Percentiles rank a stretch among this genome's conserved stretches.
Conservation (phyloP, 2,329 filamentous ascomycete genomes). For the Calonectria multiphialidica region DNA sequence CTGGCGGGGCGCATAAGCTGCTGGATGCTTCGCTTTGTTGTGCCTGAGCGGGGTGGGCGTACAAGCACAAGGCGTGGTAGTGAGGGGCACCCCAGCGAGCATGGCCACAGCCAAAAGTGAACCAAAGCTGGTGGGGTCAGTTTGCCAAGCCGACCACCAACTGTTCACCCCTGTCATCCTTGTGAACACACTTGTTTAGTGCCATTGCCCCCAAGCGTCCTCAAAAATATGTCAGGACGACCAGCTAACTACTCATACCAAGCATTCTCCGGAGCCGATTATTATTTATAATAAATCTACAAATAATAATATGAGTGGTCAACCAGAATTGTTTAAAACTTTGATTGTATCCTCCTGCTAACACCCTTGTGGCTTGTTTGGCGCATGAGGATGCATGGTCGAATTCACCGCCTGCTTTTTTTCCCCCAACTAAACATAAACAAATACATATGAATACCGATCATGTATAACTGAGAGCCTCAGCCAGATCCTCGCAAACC, state of each 20-base stretch:
- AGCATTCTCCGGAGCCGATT: not conserved
- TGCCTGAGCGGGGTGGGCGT: conserved; percentile 3
- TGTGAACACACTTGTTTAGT: not conserved
- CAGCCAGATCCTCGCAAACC: not conserved
- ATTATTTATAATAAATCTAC: too few relatives aligned
- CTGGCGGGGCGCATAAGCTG: conserved; percentile 33
- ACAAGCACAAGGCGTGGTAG: not conserved
- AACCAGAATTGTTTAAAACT: too few relatives aligned
- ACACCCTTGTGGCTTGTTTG: too few relatives aligned
- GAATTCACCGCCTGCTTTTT: too few relatives aligned
- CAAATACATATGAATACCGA: not conserved
- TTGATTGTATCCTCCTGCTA: too few relatives aligned
- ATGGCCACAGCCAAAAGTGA: too few relatives aligned
- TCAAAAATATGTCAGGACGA: not conserved
- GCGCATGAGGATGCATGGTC: too few relatives aligned
- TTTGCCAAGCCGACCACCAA: not conserved
- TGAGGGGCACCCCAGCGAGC: not conserved
- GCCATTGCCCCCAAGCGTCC: not conserved
- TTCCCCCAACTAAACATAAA: too few relatives aligned
- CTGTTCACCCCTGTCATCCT: not conserved
- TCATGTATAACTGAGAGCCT: not conserved
- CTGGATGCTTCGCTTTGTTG: conserved; percentile 15
- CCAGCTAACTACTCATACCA: not conserved
- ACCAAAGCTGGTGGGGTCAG: not conserved
- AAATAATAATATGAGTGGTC: too few relatives aligned